Evolutionary conservation across 176 grass and related monocot species (phyloP).

Genomic region (Triticum urartu): DNA sequence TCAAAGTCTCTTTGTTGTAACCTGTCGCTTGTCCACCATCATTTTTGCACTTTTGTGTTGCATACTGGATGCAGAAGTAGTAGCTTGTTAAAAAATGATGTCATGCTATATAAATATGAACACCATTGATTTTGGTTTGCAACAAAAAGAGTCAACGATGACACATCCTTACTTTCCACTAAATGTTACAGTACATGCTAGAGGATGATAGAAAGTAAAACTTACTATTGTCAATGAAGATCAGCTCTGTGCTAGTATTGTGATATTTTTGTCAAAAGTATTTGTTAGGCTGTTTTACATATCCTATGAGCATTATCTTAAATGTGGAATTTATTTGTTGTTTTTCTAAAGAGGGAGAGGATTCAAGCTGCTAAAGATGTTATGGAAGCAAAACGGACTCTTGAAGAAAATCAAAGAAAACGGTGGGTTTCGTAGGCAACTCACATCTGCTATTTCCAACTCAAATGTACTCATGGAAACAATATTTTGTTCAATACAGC

Average conservation of each 20-base stretch:
- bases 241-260: neutral
- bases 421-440: slow-evolving; percentile 46
- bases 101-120: neutral
- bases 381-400: slow-evolving; percentile 62
- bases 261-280: neutral
- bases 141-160: neutral
- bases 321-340: slow-evolving; percentile 22
- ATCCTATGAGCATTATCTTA: neutral
- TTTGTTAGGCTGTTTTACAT: neutral
- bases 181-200: neutral
- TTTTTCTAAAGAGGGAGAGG: slow-evolving; percentile 54
- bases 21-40: neutral
- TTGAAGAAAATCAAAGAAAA: slow-evolving; percentile 85
- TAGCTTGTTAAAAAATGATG: neutral
- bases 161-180: neutral
- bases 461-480: neutral
- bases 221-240: neutral
- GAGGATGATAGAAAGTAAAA: neutral
- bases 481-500: slow-evolving; percentile 46
- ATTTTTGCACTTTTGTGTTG: neutral
- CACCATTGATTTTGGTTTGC: neutral
- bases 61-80: neutral
- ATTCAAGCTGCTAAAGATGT: slow-evolving; percentile 62
- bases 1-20: neutral
- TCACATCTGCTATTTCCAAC: neutral